Evolutionary conservation across 176 grass and related monocot species (phyloP).

Genomic region (Miscanthus lutarioriparius): DNA sequence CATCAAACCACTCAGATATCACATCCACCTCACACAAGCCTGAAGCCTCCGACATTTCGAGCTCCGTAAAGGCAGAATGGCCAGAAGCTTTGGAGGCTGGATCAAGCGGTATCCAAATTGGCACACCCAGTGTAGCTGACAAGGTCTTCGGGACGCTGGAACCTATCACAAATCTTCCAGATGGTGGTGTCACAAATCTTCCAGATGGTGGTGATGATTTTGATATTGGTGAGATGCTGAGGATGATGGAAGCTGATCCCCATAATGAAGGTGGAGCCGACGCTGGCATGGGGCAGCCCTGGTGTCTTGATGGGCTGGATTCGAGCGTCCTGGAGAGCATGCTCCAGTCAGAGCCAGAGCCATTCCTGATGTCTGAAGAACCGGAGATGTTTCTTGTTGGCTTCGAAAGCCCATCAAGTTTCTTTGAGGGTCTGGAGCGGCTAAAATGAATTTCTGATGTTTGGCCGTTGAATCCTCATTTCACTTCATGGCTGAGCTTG

Average conservation of each 20-base stretch:
- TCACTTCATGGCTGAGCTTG: not conserved
- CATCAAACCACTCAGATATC: constrained; percentile 21
- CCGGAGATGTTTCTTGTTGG: not conserved
- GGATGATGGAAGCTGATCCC: constrained; percentile 60
- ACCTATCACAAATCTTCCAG: constrained; percentile 42
- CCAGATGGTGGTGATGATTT: constrained; percentile 32
- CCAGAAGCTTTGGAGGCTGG: not conserved
- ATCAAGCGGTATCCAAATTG: not conserved
- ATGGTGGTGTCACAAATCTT: not conserved
- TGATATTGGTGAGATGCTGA: constrained; percentile 51
- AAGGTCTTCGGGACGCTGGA: constrained; percentile 49
- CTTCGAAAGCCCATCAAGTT: constrained; percentile 21
- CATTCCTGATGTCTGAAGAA: constrained; percentile 26
- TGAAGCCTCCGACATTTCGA: constrained; percentile 25
- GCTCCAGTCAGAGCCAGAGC: constrained; percentile 17
- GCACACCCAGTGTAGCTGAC: constrained; percentile 15
- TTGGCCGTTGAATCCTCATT: not conserved
- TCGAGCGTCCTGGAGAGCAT: constrained; percentile 33
- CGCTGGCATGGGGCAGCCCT: not conserved
- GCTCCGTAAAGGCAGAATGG: not conserved
- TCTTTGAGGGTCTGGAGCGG: constrained; percentile 13
- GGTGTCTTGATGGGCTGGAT: constrained; percentile 23
- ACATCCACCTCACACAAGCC: not conserved
- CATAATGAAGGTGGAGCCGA: not conserved
- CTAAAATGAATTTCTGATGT: not conserved